phyloP scores from a whole-genome alignment of 2,329 filamentous ascomycete genomes.

The Sporothrix brasiliensis region DNA sequence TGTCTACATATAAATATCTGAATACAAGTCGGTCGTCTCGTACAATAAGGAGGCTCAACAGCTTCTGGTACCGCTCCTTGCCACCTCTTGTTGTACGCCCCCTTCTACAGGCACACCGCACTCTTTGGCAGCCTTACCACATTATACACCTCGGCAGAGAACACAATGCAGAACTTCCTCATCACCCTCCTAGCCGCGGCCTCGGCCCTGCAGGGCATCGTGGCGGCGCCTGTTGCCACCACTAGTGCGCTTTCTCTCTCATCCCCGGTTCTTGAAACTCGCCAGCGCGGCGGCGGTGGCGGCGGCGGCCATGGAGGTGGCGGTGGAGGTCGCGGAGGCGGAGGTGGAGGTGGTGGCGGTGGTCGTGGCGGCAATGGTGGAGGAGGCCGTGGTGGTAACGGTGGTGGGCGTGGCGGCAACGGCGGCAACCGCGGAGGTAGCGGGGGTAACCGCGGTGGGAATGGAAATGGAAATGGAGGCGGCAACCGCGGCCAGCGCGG shows the following conservation, averaged over 20 bases:
- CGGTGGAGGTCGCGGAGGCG: neutral
- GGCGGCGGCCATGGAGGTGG: neutral
- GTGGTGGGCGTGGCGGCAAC: neutral
- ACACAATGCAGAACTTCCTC: conserved; percentile 9
- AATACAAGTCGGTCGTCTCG: neutral
- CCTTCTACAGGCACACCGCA: neutral
- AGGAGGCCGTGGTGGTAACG: neutral
- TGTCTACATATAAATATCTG: neutral
- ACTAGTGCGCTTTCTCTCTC: neutral
- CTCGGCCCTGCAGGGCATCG: conserved; percentile 9
- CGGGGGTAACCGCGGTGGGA: neutral
- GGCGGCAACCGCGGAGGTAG: neutral
- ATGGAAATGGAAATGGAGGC: neutral
- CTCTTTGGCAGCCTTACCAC: neutral
- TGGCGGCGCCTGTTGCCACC: neutral
- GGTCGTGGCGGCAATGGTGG: neutral
- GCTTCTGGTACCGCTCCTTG: neutral
- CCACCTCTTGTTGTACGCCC: neutral
- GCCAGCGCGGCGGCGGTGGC: conserved; percentile 4
- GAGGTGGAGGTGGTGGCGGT: neutral
- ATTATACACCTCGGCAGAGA: neutral
- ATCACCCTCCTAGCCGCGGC: conserved; percentile 22
- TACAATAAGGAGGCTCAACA: neutral
- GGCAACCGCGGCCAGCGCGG: neutral
- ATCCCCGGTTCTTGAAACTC: neutral